These are phyloP conservation scores for Cantharellus cinnabarinus DNA, from an alignment of 768 basidiomycete genomes.

Conservation along the genomic window DNA sequence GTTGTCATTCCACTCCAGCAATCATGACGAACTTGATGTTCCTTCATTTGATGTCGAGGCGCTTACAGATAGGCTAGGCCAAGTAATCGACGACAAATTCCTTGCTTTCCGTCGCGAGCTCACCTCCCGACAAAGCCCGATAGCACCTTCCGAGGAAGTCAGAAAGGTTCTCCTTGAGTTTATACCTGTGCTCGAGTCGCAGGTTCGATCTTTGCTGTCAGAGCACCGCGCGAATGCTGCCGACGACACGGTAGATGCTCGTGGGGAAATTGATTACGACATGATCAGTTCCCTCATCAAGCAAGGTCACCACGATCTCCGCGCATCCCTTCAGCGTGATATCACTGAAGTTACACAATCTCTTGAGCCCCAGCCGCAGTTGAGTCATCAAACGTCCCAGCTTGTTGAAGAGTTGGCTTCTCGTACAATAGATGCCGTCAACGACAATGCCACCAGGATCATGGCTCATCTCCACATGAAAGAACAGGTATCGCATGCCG, in stretches of 20 bases:
- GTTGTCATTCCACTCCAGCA: neutral
- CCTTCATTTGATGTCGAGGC: neutral
- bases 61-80: slow-evolving; percentile 24
- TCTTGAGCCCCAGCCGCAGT: slow-evolving; percentile 13
- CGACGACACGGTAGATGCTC: slow-evolving; percentile 27
- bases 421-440: slow-evolving; percentile 37
- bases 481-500: slow-evolving; percentile 19
- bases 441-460: slow-evolving; percentile 35
- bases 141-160: slow-evolving; percentile 1
- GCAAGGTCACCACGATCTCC: slow-evolving; percentile 42
- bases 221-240: slow-evolving; percentile 1
- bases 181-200: slow-evolving; percentile 6
- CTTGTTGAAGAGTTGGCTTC: slow-evolving; percentile 38
- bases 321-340: slow-evolving; percentile 37
- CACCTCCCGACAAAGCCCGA: neutral
- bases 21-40: slow-evolving; percentile 12
- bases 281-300: slow-evolving; percentile 49
- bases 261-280: slow-evolving; percentile 61
- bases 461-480: slow-evolving; percentile 38
- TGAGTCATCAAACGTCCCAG: slow-evolving; percentile 8
- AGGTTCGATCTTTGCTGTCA: slow-evolving; percentile 6
- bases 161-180: slow-evolving; percentile 4
- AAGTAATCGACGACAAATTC: slow-evolving; percentile 52
- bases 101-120: slow-evolving; percentile 15
- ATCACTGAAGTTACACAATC: slow-evolving; percentile 30